Base-by-base conservation (phyloP, 2,329 filamentous ascomycete species). In the Diaporthe velutina region DNA sequence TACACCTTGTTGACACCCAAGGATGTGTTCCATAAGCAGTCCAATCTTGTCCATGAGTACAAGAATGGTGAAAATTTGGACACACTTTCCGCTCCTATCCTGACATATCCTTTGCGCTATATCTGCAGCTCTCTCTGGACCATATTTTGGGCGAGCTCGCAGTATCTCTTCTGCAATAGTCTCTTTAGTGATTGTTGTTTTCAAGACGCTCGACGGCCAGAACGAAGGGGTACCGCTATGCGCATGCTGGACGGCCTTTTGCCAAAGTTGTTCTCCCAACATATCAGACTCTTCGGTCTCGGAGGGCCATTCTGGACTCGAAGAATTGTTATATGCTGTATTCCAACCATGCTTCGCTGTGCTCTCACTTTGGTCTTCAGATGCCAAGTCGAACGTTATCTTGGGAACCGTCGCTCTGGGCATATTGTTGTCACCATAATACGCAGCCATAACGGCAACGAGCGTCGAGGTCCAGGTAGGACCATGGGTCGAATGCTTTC, bases 51-150 rank as follows among this genome's bases (percentile, higher is more conserved):
- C 38, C 0, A 57, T 2, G 9, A 67, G 38, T n/a, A 60, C 19
- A 3, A 73, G 48, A 8, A 73, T 57, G 25, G 60, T 57, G 38
- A 73, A 73, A 6, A 73, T 40, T 7, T 30, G 1, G 0, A 73
- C 38, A 19, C 35, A n/a, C 25, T 25, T 17, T 10, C 55, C 60
- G 13, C 12, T 9, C 2, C 4, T 12, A 19, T 52, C n/a, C 15
- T 40, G 12, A 28, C 30, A 28, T 8, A 73, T 42, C 22, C 48
- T 1, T 19, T 3, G n/a, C 15, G 71, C 50, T 0, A 30, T 25
- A 12, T 10, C 2, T 0, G 42, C 19, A 4, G 38, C 48, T 61
- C n/a, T 10, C 4, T 25, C 25, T 45, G 22, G 17, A n/a, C 2
- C 12, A 35, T 67, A 22, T 3, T 19, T 9, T 28, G n/a, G 19